Percentiles rank a stretch among this genome's conserved stretches.
phyloP scores from a whole-genome alignment of 257 asterid species.

The Nicotiana obtusifolia region DNA sequence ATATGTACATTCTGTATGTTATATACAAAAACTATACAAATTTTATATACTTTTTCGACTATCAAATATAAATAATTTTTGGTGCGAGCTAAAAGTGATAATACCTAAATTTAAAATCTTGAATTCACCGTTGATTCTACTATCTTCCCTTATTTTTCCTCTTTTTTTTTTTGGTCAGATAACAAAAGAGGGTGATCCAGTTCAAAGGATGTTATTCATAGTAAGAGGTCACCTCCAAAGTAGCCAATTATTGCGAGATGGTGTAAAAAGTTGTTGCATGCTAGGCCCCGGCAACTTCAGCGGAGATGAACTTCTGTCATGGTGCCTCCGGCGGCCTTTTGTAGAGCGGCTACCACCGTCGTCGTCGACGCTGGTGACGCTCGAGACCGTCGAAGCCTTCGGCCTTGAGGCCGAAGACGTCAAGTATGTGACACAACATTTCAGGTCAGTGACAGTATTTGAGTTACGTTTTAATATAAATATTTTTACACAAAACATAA shows the following conservation, averaged over 20 bases:
- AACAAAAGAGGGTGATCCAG: conserved; percentile 33
- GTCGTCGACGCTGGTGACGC: conserved; percentile 25
- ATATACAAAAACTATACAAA: too few relatives aligned
- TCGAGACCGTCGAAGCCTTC: conserved; percentile 25
- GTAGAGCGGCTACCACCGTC: conserved; percentile 26
- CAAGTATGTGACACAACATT: conserved; percentile 27
- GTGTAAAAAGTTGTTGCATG: conserved; percentile 16
- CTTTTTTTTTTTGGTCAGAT: conserved; percentile 12
- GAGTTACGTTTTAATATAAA: too few relatives aligned
- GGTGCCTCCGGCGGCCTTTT: conserved; percentile 33
- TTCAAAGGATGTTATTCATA: conserved; percentile 25
- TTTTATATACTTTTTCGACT: too few relatives aligned
- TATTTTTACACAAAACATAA: neutral
- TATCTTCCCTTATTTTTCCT: too few relatives aligned
- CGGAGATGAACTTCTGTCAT: conserved; percentile 37
- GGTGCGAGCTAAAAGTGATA: too few relatives aligned
- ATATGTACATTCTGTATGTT: too few relatives aligned
- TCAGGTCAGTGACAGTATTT: neutral
- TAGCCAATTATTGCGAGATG: conserved; percentile 22
- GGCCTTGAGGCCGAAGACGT: conserved; percentile 23
- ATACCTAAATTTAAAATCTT: too few relatives aligned
- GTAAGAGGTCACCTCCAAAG: conserved; percentile 25
- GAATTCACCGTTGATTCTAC: too few relatives aligned
- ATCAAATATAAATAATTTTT: too few relatives aligned
- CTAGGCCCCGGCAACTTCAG: conserved; percentile 32